Base-by-base conservation (phyloP, 805 yeast genomes). In the Starmerella floris region DNA sequence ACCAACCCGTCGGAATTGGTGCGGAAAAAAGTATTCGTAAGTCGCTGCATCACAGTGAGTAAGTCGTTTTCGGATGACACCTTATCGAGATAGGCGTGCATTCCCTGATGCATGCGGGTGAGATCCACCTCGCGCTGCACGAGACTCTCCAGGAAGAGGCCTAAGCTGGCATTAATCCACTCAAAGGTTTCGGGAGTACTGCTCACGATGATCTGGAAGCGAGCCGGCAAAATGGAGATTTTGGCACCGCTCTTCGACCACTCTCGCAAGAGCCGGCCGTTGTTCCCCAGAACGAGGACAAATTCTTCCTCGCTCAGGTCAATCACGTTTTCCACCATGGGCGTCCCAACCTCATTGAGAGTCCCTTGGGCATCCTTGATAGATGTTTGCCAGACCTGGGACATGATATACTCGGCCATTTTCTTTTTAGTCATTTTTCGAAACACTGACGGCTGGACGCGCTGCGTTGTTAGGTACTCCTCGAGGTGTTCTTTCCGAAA, bases 181-280 rank as follows among this genome's bases (percentile, higher is more conserved):
- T 61, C 58, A 30, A 65, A 58, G 30, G 71, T 72, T 19, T 55
- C 48, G 5, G 56, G 59, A 0, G 72, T 64, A 6, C 73, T 70
- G n/a, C 57, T 46, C 15, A 72, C 58, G 9, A 58, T 47, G 17
- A 72, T 58, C 27, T 56, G 60, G 23, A 47, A 50, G 16, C 54
- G 56, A 5, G 54, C 56, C 1, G 65, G 53, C 31, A 59, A 61
- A 30, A 70, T 61, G 4, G 58, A 48, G 28, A 71, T 57, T 37
- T 57, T 52, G 3, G 67, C 64, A 1, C 74, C 75, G 1, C 63
- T 58, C 38, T 66, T 54, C 19, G 66, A 58, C 53, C 72, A 57
- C 39, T 63, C 60, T 33, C 67, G 61, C 6, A 69, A 54, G 15
- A 68, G 49, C 19, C 51, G 45, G 9, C 72, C 74, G 36, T 64